Conservation (phyloP, 2,329 filamentous ascomycete genomes). For the Xylaria sp. region DNA sequence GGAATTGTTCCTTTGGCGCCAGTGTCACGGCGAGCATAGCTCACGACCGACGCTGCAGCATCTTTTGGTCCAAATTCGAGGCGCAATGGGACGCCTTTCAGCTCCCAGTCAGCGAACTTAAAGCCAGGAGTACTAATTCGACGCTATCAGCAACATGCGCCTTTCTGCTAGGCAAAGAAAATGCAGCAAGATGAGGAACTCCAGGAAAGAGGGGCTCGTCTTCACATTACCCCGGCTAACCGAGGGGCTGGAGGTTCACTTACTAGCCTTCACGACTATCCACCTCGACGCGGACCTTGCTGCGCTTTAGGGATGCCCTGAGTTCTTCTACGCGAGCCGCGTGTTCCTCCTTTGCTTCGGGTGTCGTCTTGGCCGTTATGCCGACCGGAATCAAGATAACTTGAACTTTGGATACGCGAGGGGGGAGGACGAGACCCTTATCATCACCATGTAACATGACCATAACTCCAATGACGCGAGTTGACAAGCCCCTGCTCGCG, state of each 20-base stretch:
- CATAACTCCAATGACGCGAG: conserved; percentile 97
- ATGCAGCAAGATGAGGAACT: neutral
- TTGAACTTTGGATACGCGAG: conserved; percentile 84
- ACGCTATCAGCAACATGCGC: neutral
- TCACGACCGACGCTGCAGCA: conserved; percentile 80
- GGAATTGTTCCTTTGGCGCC: conserved; percentile 80
- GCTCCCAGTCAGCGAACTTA: conserved; percentile 99
- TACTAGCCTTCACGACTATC: conserved; percentile 84
- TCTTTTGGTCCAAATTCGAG: conserved; percentile 97
- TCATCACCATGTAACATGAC: conserved; percentile 97
- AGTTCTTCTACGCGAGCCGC: conserved; percentile 76
- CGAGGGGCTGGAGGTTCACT: conserved; percentile 17
- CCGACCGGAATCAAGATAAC: conserved; percentile 89
- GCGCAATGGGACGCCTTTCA: conserved; percentile 91
- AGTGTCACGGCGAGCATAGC: conserved; percentile 84
- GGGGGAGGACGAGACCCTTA: conserved; percentile 91
- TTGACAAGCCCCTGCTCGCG: conserved; percentile 74
- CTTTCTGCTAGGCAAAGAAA: neutral
- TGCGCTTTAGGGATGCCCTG: conserved; percentile 67
- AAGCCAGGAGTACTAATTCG: conserved; percentile 74
- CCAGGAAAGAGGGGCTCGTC: neutral
- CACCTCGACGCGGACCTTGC: conserved; percentile 75
- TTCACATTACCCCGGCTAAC: neutral
- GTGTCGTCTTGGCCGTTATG: conserved; percentile 82
- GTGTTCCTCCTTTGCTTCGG: conserved; percentile 77